Base-by-base conservation (phyloP, 768 basidiomycete species). In the Tremella yokohamensis region DNA sequence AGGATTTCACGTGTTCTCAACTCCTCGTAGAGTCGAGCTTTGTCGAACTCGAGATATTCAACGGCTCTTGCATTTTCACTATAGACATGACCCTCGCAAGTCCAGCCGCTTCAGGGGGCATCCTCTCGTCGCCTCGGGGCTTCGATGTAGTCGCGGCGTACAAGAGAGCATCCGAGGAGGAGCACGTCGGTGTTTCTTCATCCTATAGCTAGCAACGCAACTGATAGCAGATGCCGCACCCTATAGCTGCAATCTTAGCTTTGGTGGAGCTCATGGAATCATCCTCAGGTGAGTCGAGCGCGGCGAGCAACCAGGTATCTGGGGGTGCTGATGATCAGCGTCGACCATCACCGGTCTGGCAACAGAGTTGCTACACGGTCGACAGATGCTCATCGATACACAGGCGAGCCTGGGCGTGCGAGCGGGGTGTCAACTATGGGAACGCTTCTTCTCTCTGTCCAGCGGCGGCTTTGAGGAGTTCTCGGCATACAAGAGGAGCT, bases 241-340 rank as follows among this genome's bases (percentile, higher is more conserved):
- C 92, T 8, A 80, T 94, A 19, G 93, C 91, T 18, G 93, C 93
- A 15, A 90, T 97, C 56, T 80, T 89, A 19, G 83, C 90, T 12
- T 80, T 96, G 49, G 87, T 90, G 2, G 84, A 92, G 71, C 79
- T 91, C 34, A 84, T 96, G 61, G 82, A 87, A 63, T 80, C 83
- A 58, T 91, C 90, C 24, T 81, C 85, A 76, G 88, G 89, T 88
- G 73, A 66, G 80, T 69, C 45, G 19, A n/a, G 3, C 37, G 24
- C 29, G 16, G 9, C 51, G 51, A 12, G 16, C 34, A 8, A 22
- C 19, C n/a, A 29, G 7, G n/a, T 29, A 22, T 6, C 6, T 6
- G 49, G 16, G 3, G 37, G 8, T n/a, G 51, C 51, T 52, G 26
- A 52, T 8, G 11, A n/a, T 2, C 45, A 76, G 73, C 75, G 2